phyloP scores from a whole-genome alignment of 352 stramenopile species.

The Phytophthora syringae region DNA sequence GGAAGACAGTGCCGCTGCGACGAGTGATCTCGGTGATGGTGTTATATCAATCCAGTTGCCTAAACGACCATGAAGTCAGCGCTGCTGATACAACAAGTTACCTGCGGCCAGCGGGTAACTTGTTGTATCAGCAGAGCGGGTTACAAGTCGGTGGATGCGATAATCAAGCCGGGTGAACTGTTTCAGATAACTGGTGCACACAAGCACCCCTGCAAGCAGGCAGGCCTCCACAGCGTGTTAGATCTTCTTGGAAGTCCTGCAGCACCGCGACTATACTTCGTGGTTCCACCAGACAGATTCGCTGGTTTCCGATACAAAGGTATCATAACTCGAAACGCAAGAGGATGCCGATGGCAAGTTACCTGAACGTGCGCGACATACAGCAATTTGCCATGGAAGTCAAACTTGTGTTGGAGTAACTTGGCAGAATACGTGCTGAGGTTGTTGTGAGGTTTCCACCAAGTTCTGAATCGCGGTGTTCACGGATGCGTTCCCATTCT shows the following conservation, averaged over 20 bases:
- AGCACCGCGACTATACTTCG: background rate
- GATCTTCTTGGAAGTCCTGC: background rate
- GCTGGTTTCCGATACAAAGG: conserved; percentile 9
- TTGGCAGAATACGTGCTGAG: too few relatives aligned
- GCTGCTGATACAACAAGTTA: too few relatives aligned
- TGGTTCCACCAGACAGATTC: conserved; percentile 14
- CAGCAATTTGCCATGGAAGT: conserved; percentile 4
- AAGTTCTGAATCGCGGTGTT: too few relatives aligned
- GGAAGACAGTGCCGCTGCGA: background rate
- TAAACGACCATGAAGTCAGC: too few relatives aligned
- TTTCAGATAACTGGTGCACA: conserved; percentile 10
- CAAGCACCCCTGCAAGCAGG: conserved; percentile 9
- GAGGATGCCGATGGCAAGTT: background rate
- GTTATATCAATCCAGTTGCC: background rate
- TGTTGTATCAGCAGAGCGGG: conserved; percentile 8
- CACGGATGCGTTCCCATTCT: too few relatives aligned
- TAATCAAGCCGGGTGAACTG: conserved; percentile 10
- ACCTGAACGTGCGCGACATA: conserved; percentile 1
- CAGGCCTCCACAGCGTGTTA: conserved; percentile 4
- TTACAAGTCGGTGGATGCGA: conserved; percentile 8
- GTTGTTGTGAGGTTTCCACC: too few relatives aligned
- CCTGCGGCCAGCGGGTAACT: too few relatives aligned
- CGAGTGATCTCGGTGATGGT: too few relatives aligned
- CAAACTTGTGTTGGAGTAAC: background rate
- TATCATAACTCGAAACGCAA: background rate